phyloP scores from a whole-genome alignment of 805 yeast genomes.

The Debaryomyces castellii region DNA sequence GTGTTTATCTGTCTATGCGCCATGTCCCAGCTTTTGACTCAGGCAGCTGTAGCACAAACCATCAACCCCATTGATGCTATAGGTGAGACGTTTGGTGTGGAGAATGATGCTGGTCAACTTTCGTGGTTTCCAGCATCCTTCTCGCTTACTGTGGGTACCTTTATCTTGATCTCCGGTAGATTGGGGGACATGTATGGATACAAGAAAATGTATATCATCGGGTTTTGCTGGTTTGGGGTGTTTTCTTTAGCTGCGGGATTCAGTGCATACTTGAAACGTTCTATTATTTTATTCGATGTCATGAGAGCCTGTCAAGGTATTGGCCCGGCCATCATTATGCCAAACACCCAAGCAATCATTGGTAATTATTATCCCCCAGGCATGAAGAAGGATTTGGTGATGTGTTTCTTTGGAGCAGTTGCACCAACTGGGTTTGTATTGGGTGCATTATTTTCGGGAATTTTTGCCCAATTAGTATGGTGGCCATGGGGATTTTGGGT shows the following conservation, averaged over 20 bases:
- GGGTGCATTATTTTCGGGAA: conserved; percentile 26
- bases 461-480: conserved; percentile 27
- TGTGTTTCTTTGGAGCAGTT: conserved; percentile 34
- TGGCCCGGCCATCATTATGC: conserved; percentile 35
- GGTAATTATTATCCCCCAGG: conserved; percentile 30
- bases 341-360: conserved; percentile 32
- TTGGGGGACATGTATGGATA: conserved; percentile 37
- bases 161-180: conserved; percentile 32
- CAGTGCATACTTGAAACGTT: conserved; percentile 20
- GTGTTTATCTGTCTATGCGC: conserved; percentile 23
- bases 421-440: conserved; percentile 34
- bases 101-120: conserved; percentile 24
- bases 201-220: conserved; percentile 25
- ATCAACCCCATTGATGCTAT: conserved; percentile 17
- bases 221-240: conserved; percentile 22
- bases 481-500: conserved; percentile 39
- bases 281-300: conserved; percentile 23
- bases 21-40: conserved; percentile 29
- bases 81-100: conserved; percentile 23
- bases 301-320: conserved; percentile 34
- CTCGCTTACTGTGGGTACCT: conserved; percentile 36
- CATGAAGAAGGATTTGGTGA: conserved; percentile 16
- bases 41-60: conserved; percentile 30
- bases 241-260: conserved; percentile 26
- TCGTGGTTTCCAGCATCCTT: conserved; percentile 37